Evolutionary conservation across 148 eudicot genomes (phyloP).

Genomic region (Nepenthes mirabilis): DNA sequence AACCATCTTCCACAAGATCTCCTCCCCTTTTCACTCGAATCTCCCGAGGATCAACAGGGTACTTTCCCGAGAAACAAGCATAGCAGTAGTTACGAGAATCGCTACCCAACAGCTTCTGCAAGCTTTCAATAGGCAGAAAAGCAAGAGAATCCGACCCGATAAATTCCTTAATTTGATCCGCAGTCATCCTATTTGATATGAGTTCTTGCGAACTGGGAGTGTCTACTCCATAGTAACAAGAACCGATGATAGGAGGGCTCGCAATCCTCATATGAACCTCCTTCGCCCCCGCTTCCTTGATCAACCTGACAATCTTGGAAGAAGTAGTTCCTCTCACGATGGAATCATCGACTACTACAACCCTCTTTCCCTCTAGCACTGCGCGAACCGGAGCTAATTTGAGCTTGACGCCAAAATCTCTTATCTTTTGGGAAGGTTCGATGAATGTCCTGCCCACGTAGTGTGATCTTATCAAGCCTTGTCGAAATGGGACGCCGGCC

Average conservation of each 20-base stretch:
- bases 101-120: slow-evolving; percentile 39
- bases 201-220: slow-evolving; percentile 51
- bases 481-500: slow-evolving; percentile 63
- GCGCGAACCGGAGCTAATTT: slow-evolving; percentile 58
- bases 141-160: slow-evolving; percentile 38
- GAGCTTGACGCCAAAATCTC: slow-evolving; percentile 73
- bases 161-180: slow-evolving; percentile 8
- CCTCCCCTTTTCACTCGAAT: slow-evolving; percentile 17
- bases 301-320: slow-evolving; percentile 41
- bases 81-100: slow-evolving; percentile 57
- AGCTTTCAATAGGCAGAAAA: slow-evolving; percentile 31
- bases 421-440: slow-evolving; percentile 76
- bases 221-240: slow-evolving; percentile 59
- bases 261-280: slow-evolving; percentile 37
- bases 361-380: slow-evolving; percentile 45
- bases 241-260: slow-evolving; percentile 23
- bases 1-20: slow-evolving; percentile 11
- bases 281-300: slow-evolving; percentile 39
- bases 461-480: slow-evolving; percentile 54
- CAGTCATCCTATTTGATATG: slow-evolving; percentile 50
- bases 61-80: slow-evolving; percentile 82
- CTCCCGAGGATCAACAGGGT: slow-evolving; percentile 52
- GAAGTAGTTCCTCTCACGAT: slow-evolving; percentile 58
- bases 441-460: slow-evolving; percentile 66
- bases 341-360: slow-evolving; percentile 58